These are phyloP conservation scores for Chaetomium sp. DNA, from an alignment of 2,329 filamentous ascomycete species.

Conservation along the genomic window DNA sequence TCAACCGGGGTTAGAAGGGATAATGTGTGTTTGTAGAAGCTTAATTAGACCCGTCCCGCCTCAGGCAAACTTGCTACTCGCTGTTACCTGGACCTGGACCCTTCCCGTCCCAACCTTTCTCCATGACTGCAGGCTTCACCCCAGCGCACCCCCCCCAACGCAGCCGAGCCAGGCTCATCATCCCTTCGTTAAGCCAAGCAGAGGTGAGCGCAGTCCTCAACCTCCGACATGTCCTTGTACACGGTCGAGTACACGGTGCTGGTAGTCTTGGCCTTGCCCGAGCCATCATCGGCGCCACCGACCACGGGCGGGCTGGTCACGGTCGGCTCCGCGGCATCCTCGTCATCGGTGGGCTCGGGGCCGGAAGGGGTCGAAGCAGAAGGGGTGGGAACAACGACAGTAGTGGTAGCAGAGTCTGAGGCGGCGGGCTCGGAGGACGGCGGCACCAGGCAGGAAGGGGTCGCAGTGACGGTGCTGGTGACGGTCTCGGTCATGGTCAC, in stretches of 20 bases:
- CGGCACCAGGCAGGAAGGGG: neutral
- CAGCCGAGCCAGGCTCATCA: neutral
- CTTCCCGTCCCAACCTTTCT: neutral
- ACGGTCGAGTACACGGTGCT: constrained; percentile 34
- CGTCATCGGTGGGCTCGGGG: neutral
- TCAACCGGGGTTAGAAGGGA: neutral
- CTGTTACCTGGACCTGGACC: neutral
- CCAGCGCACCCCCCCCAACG: neutral
- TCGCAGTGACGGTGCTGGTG: constrained; percentile 25
- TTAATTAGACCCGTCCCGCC: neutral
- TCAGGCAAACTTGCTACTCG: neutral
- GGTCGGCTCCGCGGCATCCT: constrained; percentile 7
- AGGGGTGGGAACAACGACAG: neutral
- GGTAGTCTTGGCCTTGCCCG: constrained; percentile 14
- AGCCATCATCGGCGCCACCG: constrained; percentile 1
- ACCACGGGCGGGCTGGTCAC: constrained; percentile 24
- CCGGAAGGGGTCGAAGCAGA: neutral
- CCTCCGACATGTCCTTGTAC: constrained; percentile 34
- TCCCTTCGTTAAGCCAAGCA: constrained; percentile 22
- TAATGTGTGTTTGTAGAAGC: neutral
- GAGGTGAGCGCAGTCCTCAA: constrained; percentile 16
- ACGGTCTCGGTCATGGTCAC: constrained; percentile 36
- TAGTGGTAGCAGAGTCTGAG: neutral
- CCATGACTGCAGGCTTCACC: too few species aligned
- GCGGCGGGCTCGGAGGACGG: constrained; percentile 20